Conservation (phyloP, 2,329 filamentous ascomycete species). For the Leptographium flavum region DNA sequence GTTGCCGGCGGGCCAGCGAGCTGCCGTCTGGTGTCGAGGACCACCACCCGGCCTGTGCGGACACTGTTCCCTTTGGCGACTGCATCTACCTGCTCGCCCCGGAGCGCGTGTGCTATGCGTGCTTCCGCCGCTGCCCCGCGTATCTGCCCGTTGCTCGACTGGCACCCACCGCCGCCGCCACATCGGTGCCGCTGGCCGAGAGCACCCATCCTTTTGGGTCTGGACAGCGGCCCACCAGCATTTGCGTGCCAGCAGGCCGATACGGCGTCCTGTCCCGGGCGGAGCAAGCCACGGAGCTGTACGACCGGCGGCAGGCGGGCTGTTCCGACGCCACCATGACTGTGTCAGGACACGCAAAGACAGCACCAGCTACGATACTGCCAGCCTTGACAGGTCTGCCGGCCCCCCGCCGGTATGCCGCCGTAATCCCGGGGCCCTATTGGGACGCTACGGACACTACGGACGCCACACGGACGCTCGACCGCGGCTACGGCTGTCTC, state of each 20-base stretch:
- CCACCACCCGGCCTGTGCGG: neutral
- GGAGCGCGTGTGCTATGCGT: conserved; percentile 10
- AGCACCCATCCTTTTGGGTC: too few species aligned
- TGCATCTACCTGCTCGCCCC: conserved; percentile 10
- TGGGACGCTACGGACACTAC: neutral
- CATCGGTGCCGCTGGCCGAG: neutral
- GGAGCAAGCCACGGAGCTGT: conserved; percentile 7
- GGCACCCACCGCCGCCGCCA: neutral
- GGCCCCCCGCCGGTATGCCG: conserved; percentile 9
- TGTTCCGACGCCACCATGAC: too few species aligned
- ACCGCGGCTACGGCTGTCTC: conserved; percentile 8
- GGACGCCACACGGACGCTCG: neutral
- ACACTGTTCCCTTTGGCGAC: conserved; percentile 6
- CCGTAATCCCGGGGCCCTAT: conserved; percentile 10
- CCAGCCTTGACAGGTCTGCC: neutral
- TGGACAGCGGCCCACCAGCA: neutral
- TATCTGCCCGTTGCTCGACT: conserved; percentile 8
- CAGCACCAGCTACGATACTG: neutral
- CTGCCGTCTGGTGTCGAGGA: neutral
- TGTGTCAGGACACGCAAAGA: neutral
- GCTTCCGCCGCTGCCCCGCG: conserved; percentile 9
- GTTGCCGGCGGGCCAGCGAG: conserved; percentile 3
- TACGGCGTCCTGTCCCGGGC: conserved; percentile 9
- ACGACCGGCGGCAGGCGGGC: conserved; percentile 5
- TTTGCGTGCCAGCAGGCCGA: conserved; percentile 8